Evolutionary conservation across 495 filamentous ascomycete species (phyloP), one percentile per base, ranked within the genome.

Genomic region (Penicillium riverlandense): DNA sequence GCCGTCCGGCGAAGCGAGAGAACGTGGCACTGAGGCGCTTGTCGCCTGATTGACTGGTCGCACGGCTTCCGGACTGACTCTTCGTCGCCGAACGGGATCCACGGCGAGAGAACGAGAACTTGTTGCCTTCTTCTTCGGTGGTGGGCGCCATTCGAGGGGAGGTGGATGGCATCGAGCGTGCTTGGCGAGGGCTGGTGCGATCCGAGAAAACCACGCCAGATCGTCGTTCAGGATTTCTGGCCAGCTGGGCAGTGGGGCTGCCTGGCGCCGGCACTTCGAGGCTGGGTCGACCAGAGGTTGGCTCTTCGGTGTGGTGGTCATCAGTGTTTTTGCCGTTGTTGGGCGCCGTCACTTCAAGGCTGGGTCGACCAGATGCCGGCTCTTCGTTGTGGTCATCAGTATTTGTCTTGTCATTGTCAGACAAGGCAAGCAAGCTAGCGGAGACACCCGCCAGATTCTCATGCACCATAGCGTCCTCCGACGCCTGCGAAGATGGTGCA

Each of bases 21-120:
- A 90, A 76, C 1, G 82, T 81, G n/a, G 74, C 50, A 52, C 82
- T 81, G 27, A 87, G 72, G 40, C 84, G 64, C 33, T 72, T 80
- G 38, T 90, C 85, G 15, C 83, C 82, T 7, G 71, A 67, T 47
- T 85, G 80, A 50, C 83, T 86, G 14, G 67, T 74, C 4, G 85
- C 77, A 44, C 85, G 78, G 50, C 84, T 87, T 50, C 76, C 83
- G 39, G 65, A 75, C 7, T 67, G 69, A 35, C 73, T 66, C 48
- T 70, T 76, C 35, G 60, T 71, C 30, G 75, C 70, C 37, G 22
- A 22, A 22, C 74, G 78, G 11, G 82, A 81, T 8, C 76, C 74
- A 7, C 80, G 76, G 7, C 83, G 72, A 29, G 80, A 82, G 27
- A 78, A 63, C 0, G 55, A 61, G 51, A 49, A 77, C 61, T 48